Conservation (phyloP, 257 asterid genomes). For the Jacaranda mimosifolia region DNA sequence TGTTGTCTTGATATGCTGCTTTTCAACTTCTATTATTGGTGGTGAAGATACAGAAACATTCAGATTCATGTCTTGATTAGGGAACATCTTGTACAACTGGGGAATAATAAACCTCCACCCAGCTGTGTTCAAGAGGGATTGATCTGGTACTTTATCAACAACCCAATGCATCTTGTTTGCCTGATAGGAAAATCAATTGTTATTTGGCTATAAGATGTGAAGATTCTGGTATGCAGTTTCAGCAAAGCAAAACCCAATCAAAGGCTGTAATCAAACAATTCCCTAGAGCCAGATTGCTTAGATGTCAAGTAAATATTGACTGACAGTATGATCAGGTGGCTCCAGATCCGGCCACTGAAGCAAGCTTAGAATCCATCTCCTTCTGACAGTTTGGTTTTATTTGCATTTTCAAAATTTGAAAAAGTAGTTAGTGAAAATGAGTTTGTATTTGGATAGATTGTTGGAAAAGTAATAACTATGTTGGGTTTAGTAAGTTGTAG, state of each 20-base stretch:
- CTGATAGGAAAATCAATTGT: constrained; percentile 48
- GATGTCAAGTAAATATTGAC: not conserved
- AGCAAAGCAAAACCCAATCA: constrained; percentile 24
- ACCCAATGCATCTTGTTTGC: constrained; percentile 80
- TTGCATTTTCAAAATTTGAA: too few species aligned
- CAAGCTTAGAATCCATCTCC: not conserved
- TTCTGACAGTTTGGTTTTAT: not conserved
- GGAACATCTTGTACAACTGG: constrained; percentile 84
- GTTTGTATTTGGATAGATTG: too few species aligned
- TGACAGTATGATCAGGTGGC: too few species aligned
- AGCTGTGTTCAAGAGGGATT: constrained; percentile 82
- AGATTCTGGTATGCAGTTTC: constrained; percentile 14
- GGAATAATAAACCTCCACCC: constrained; percentile 88
- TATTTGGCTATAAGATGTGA: constrained; percentile 34
- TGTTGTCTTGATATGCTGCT: constrained; percentile 51
- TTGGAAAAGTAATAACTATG: too few species aligned
- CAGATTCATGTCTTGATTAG: constrained; percentile 74
- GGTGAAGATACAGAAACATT: constrained; percentile 68
- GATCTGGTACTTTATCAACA: constrained; percentile 76
- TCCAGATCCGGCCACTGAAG: too few species aligned
- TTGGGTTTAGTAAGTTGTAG: too few species aligned
- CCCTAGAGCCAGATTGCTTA: not conserved
- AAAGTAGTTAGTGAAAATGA: too few species aligned
- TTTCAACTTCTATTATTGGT: constrained; percentile 64
- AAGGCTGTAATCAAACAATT: constrained; percentile 8